Evolutionary conservation across 306 rosid genomes (phyloP), one percentile per base, ranked within the genome.

Genomic region (Casuarina glauca): DNA sequence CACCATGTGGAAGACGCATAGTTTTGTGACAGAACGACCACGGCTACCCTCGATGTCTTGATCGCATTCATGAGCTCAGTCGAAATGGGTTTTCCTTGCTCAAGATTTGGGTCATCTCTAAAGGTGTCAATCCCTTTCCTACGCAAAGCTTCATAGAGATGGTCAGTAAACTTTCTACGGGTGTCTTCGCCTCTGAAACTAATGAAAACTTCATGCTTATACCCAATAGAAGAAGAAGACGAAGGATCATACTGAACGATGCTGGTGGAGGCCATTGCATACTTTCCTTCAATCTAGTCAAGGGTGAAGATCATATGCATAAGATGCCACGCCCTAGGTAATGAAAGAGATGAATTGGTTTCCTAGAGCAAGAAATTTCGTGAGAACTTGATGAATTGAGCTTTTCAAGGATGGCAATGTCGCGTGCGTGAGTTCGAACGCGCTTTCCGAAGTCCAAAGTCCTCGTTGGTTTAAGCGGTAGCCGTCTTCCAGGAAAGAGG

Each of bases 161-260:
- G 35, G 2, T 35, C 7, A 6, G 71, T 11, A 1, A 78, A 43
- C 49, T 13, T 41, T 63, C 60, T 4, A 61, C 72, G 52, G 16
- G 76, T 78, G 74, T 77, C 74, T 36, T n/a, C 58, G 1, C 70
- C 81, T 45, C 72, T 19, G 39, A 70, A 78, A 50, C 76, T 78
- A 4, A 78, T 7, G 50, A 69, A 78, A 17, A 69, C 76, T 17
- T 78, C 54, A 35, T 78, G 69, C 48, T 58, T 9, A 11, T 0
- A 74, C 4, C 26, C 26, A 0, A 20, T 20, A 20, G 26, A 20
- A 20, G 26, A 20, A 20, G 13, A 5, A 68, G 73, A 78, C 0
- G 71, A 70, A 38, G 51, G 45, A 19, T 20, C 26, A 20, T 20
- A 20, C 26, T 45, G 26, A 20, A 20, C 26, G 49, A 0, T 55